A percentile compares a stretch with the other conserved stretches of the same genome.
Evolutionary conservation across 2,329 filamentous ascomycete species (phyloP).

Genomic region (Xylariaceae sp.): DNA sequence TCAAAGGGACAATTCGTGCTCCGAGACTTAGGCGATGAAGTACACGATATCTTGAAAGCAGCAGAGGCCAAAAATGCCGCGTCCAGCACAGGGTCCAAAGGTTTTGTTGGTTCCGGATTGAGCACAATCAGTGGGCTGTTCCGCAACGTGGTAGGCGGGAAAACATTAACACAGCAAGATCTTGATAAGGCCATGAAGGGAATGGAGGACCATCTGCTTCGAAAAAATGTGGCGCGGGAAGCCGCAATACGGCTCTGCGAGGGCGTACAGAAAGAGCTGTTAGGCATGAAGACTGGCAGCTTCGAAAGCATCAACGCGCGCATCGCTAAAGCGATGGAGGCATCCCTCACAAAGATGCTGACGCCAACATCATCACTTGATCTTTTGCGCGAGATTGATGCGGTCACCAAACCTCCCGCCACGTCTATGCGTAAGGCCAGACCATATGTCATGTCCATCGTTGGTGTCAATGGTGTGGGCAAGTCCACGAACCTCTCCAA

Average conservation of each 20-base stretch:
- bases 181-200: conserved; percentile 88
- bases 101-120: conserved; percentile 74
- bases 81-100: conserved; percentile 44
- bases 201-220: conserved; percentile 91
- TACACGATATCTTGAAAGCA: conserved; percentile 79
- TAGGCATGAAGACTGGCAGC: conserved; percentile 85
- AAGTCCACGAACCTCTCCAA: conserved; percentile 98
- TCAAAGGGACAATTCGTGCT: conserved; percentile 89
- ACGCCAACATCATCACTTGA: conserved; percentile 94
- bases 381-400: conserved; percentile 86
- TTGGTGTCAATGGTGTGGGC: conserved; percentile 96
- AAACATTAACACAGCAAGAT: conserved; percentile 83
- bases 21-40: conserved; percentile 89
- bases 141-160: conserved; percentile 91
- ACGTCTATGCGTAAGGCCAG: conserved; percentile 62
- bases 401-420: conserved; percentile 63
- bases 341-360: conserved; percentile 88
- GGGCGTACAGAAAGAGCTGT: conserved; percentile 82
- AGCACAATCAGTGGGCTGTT: conserved; percentile 85
- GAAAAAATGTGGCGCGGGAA: conserved; percentile 95
- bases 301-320: conserved; percentile 87
- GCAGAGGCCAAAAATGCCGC: conserved; percentile 63
- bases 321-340: conserved; percentile 83
- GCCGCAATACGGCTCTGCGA: conserved; percentile 88
- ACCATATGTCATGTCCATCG: conserved; percentile 96